Evolutionary conservation across 208 protist genomes (phyloP).

Genomic region (Zelonia costaricensis): DNA sequence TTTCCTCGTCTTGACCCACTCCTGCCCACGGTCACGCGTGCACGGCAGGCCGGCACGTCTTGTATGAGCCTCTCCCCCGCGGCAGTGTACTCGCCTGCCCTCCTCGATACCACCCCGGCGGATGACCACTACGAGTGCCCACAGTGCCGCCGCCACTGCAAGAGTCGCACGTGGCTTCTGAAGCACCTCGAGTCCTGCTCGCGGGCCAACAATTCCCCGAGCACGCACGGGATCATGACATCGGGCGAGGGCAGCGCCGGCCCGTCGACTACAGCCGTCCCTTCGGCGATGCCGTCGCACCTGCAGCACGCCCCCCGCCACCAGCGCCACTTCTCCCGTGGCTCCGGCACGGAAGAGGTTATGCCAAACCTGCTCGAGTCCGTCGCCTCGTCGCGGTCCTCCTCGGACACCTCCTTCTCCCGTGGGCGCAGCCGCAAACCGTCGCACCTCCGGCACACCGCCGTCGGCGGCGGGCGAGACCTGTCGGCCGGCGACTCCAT

Average conservation of each 20-base stretch:
- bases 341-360: slow-evolving; percentile 5
- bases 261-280: background rate
- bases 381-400: background rate
- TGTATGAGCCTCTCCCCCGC: slow-evolving; percentile 13
- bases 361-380: slow-evolving; percentile 10
- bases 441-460: background rate
- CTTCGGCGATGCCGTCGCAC: too few relatives aligned
- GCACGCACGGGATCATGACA: background rate
- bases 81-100: slow-evolving; percentile 1
- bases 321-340: slow-evolving; percentile 5
- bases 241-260: slow-evolving; percentile 13
- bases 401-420: slow-evolving; percentile 1
- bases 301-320: background rate
- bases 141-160: slow-evolving; percentile 23
- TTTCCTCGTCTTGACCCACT: too few relatives aligned
- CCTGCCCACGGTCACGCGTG: too few relatives aligned
- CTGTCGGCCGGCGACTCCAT: background rate
- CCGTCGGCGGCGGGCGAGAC: background rate
- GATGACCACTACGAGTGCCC: slow-evolving; percentile 22
- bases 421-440: slow-evolving; percentile 1
- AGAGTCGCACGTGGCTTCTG: slow-evolving; percentile 28
- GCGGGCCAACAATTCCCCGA: slow-evolving; percentile 2
- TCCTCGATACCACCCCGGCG: slow-evolving; percentile 2
- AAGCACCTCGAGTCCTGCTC: slow-evolving; percentile 30
- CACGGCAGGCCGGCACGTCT: too few relatives aligned